phyloP scores from a whole-genome alignment of 805 yeast genomes.

The Maudiozyma serrabonitensis region DNA sequence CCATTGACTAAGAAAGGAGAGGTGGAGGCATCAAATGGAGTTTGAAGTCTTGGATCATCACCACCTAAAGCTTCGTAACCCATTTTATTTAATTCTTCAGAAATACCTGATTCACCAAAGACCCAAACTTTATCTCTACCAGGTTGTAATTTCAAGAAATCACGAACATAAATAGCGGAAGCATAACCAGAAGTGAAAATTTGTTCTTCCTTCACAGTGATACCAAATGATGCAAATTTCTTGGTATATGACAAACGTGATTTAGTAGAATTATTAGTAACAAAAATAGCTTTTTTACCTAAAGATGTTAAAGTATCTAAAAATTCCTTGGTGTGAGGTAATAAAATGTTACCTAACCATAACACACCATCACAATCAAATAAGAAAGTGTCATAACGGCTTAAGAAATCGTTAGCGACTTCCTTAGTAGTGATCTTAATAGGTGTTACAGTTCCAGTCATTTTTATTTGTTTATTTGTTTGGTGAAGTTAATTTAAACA shows the following conservation, averaged over 20 bases:
- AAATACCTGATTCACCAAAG: constrained; percentile 81
- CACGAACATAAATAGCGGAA: constrained; percentile 72
- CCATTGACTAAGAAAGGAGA: constrained; percentile 38
- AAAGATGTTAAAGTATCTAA: constrained; percentile 42
- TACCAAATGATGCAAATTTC: constrained; percentile 57
- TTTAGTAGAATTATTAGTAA: constrained; percentile 92
- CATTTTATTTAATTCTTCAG: constrained; percentile 60
- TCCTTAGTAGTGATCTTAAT: constrained; percentile 38
- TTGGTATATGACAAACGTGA: constrained; percentile 66
- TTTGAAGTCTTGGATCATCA: constrained; percentile 51
- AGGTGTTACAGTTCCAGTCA: constrained; percentile 25
- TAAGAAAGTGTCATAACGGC: constrained; percentile 69
- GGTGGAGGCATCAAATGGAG: constrained; percentile 46
- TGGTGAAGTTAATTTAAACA: neutral
- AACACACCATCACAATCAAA: constrained; percentile 97
- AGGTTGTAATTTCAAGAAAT: constrained; percentile 64
- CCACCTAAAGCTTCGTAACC: constrained; percentile 84
- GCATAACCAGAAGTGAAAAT: constrained; percentile 91
- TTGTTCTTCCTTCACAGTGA: constrained; percentile 44
- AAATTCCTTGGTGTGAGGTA: constrained; percentile 75
- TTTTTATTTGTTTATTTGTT: neutral
- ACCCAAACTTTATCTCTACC: constrained; percentile 73
- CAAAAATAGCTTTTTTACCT: constrained; percentile 72
- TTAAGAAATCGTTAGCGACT: constrained; percentile 46
- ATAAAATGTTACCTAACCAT: constrained; percentile 78